A percentile compares a stretch with the other conserved stretches of the same genome.
These are phyloP conservation scores for Tephrocybe sp. DNA, from an alignment of 768 basidiomycete species.

Conservation along the genomic window DNA sequence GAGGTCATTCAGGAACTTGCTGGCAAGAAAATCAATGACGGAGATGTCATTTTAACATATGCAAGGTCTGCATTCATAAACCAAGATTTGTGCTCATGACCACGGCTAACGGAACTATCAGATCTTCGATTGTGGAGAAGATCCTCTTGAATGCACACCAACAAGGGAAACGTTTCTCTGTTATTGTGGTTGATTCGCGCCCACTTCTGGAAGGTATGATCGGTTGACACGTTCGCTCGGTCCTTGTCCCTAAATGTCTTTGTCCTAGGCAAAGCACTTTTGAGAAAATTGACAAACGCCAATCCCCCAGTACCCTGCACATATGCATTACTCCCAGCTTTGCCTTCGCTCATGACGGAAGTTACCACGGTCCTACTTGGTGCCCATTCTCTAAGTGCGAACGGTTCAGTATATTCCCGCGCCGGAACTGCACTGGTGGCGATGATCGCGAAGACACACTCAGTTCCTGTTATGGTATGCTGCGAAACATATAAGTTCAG, in stretches of 20 bases:
- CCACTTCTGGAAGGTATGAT: conserved; percentile 83
- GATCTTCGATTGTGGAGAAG: conserved; percentile 94
- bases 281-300: conserved; percentile 64
- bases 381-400: conserved; percentile 91
- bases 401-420: conserved; percentile 90
- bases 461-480: conserved; percentile 92
- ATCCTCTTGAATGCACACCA: conserved; percentile 75
- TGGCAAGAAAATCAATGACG: conserved; percentile 90
- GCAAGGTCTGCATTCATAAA: conserved; percentile 57
- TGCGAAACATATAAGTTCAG: conserved; percentile 99
- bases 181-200: conserved; percentile 92
- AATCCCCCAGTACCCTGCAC: conserved; percentile 71
- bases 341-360: conserved; percentile 76
- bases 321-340: conserved; percentile 86
- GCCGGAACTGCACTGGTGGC: conserved; percentile 95
- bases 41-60: conserved; percentile 90
- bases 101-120: conserved; percentile 25
- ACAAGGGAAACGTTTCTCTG: conserved; percentile 77
- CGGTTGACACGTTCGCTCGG: background rate
- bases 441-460: conserved; percentile 89
- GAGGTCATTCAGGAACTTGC: conserved; percentile 90
- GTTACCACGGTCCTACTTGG: conserved; percentile 87
- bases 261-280: conserved; percentile 68
- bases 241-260: conserved; percentile 3
- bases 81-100: background rate